Evolutionary conservation across 805 yeast genomes (phyloP), one percentile per base, ranked within the genome.

Genomic region (Metschnikowia aberdeeniae): DNA sequence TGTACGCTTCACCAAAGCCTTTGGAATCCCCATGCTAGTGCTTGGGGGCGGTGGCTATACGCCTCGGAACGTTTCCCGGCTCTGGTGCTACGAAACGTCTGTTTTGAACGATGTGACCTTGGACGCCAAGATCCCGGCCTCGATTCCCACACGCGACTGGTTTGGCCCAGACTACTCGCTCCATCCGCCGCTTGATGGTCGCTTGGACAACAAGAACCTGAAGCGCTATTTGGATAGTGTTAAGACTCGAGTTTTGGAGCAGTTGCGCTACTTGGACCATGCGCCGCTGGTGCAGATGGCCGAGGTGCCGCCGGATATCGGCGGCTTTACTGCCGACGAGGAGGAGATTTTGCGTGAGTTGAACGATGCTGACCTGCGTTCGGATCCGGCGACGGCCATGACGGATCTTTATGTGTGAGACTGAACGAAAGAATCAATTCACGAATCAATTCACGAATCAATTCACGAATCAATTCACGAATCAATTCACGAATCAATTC

Each of bases 11-110:
- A 83, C 90, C 53, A 89, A 89, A 65, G 80, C 89, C 34, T 90
- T 90, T 66, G 95, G 95, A 12, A 67, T 90, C 31, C 98, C 98
- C 8, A 80, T 89, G 78, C 70, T 92, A 53, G 96, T 90, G 5
- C 70, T 92, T 10, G 99, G 99, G 19, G 99, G 99, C 42, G 99
- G 99, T 49, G 99, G 99, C 14, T 92, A 92, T 66, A 93, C 99
- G 2, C 96, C 96, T 61, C 76, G 97, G 58, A 92, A 92, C 60
- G 99, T 92, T 11, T 84, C 95, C 33, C 75, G 98, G 55, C 76
- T 95, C 28, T 92, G 99, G 99, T 85, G 96, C 56, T 89, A 85
- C 63, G 99, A 92, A 66, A 92, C 98, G 1, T 82, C 90, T 32
- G 72, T 87, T 22, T 68, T 86, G 55, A 86, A 82, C 44, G 87